Percentiles rank a stretch among this genome's conserved stretches.
Conservation (phyloP, 129 eudicot genomes). For the Centella asiatica region DNA sequence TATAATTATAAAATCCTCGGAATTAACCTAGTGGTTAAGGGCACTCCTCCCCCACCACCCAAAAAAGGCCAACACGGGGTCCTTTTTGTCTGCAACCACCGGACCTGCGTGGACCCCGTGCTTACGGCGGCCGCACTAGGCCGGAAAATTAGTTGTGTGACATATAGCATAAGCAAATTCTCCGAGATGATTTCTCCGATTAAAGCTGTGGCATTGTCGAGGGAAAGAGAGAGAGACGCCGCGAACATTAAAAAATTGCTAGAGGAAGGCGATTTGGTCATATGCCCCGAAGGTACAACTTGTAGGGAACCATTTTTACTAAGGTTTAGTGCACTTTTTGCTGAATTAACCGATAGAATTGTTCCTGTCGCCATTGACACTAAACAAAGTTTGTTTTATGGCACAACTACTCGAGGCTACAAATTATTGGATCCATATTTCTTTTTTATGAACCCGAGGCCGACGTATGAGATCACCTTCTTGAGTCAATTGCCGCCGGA, state of each 20-base stretch:
- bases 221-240: slow-evolving; percentile 73
- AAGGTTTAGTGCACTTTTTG: slow-evolving; percentile 83
- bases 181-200: slow-evolving; percentile 72
- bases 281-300: slow-evolving; percentile 89
- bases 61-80: slow-evolving; percentile 52
- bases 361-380: slow-evolving; percentile 86
- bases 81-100: slow-evolving; percentile 83
- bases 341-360: slow-evolving; percentile 70
- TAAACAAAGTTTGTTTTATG: slow-evolving; percentile 67
- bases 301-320: slow-evolving; percentile 69
- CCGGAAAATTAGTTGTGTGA: slow-evolving; percentile 71
- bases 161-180: slow-evolving; percentile 71
- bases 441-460: slow-evolving; percentile 83
- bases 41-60: slow-evolving; percentile 82
- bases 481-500: slow-evolving; percentile 54
- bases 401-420: slow-evolving; percentile 68
- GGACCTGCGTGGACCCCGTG: slow-evolving; percentile 71
- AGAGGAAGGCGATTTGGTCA: slow-evolving; percentile 71
- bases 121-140: slow-evolving; percentile 65
- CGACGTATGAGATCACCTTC: slow-evolving; percentile 73
- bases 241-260: slow-evolving; percentile 54
- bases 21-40: slow-evolving; percentile 67
- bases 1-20: slow-evolving; percentile 62
- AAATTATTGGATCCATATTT: slow-evolving; percentile 67
- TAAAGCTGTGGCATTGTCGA: slow-evolving; percentile 62